Conservation (phyloP, 2,329 filamentous ascomycete genomes). For the Neoscytalidium dimidiatum region DNA sequence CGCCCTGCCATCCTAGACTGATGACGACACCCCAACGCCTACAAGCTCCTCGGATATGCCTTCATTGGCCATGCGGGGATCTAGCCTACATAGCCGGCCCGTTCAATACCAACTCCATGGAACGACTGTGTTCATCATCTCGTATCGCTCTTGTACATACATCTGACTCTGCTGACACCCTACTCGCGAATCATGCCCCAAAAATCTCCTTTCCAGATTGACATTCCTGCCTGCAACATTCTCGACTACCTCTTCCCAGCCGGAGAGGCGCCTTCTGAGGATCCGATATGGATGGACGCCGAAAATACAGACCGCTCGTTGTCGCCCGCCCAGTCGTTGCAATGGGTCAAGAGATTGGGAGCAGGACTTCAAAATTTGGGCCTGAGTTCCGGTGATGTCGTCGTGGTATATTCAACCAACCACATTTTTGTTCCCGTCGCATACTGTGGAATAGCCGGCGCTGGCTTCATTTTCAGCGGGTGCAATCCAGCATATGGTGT, state of each 20-base stretch:
- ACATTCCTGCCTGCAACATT: conserved; percentile 50
- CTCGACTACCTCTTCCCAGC: conserved; percentile 41
- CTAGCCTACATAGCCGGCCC: not conserved
- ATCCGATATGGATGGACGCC: conserved; percentile 58
- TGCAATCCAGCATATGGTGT: conserved; percentile 57
- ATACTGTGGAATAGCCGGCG: conserved; percentile 56
- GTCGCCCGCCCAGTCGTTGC: conserved; percentile 50
- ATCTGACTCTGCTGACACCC: not conserved
- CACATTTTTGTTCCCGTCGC: conserved; percentile 58
- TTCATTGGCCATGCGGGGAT: conserved; percentile 3
- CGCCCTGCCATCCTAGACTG: not conserved
- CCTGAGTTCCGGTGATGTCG: conserved; percentile 51
- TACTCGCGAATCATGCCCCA: conserved; percentile 41
- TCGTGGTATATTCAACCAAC: conserved; percentile 57
- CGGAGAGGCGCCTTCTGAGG: conserved; percentile 38
- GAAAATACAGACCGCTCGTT: conserved; percentile 47
- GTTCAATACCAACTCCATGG: not conserved
- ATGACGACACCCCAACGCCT: conserved; percentile 2
- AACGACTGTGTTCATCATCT: not conserved
- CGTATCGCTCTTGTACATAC: not conserved
- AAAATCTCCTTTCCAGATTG: conserved; percentile 49
- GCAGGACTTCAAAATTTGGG: conserved; percentile 51
- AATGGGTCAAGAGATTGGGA: conserved; percentile 56
- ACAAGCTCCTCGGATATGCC: not conserved
- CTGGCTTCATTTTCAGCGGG: conserved; percentile 57